These are phyloP conservation scores for Gaeumannomyces tritici DNA, from an alignment of 2,329 filamentous ascomycete genomes.

Conservation along the genomic window DNA sequence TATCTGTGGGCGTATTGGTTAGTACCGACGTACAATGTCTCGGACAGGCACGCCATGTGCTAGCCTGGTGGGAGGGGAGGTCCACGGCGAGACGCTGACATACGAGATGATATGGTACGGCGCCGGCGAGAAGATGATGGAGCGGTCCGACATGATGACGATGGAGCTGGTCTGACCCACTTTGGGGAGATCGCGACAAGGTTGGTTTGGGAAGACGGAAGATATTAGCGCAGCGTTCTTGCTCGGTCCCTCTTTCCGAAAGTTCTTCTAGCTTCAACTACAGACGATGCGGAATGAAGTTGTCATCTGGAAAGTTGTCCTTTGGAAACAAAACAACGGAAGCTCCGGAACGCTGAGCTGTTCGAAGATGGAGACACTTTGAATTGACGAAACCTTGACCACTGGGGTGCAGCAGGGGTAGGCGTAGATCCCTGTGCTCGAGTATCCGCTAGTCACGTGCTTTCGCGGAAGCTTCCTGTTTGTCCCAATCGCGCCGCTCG, in stretches of 20 bases:
- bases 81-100: constrained; percentile 8
- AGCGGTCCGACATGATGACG: constrained; percentile 31
- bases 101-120: constrained; percentile 73
- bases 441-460: background rate
- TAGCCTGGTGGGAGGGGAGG: constrained; percentile 5
- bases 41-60: background rate
- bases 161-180: background rate
- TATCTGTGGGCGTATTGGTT: constrained; percentile 46
- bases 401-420: background rate
- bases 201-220: background rate
- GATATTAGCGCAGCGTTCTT: background rate
- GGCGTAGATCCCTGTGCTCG: no score
- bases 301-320: background rate
- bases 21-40: background rate
- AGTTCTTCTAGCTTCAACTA: background rate
- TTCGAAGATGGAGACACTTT: background rate
- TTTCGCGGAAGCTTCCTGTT: background rate
- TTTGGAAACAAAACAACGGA: background rate
- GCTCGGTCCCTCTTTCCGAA: background rate
- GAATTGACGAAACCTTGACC: background rate
- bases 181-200: background rate
- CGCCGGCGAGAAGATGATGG: constrained; percentile 51
- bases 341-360: background rate
- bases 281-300: no score
- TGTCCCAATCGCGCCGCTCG: background rate